phyloP scores from a whole-genome alignment of 2,329 filamentous ascomycete genomes.

The Trichoderma aggressivum region DNA sequence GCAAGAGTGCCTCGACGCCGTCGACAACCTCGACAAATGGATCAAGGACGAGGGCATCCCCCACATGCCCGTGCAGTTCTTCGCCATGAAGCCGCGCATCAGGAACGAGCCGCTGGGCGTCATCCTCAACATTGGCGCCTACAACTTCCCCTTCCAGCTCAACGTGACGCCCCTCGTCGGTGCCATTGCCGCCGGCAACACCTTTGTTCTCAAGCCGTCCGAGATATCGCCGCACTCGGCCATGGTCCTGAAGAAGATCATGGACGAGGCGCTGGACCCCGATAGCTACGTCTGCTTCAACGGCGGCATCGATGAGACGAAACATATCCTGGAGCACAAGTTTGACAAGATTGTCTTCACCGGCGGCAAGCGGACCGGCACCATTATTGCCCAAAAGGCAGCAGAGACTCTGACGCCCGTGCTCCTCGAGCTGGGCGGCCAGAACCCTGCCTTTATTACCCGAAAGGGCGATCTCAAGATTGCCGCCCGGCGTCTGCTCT shows the following conservation, averaged over 20 bases:
- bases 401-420: constrained; percentile 86
- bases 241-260: constrained; percentile 73
- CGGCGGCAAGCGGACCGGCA: constrained; percentile 72
- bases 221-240: constrained; percentile 76
- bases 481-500: constrained; percentile 79
- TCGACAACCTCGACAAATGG: constrained; percentile 76
- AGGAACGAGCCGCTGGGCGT: constrained; percentile 84
- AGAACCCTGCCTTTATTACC: constrained; percentile 89
- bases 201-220: constrained; percentile 84
- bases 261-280: constrained; percentile 73
- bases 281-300: constrained; percentile 75
- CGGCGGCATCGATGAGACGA: constrained; percentile 76
- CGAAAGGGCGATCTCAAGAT: constrained; percentile 75
- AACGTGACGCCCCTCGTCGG: constrained; percentile 76
- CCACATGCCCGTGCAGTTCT: constrained; percentile 67
- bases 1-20: constrained; percentile 76
- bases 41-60: constrained; percentile 73
- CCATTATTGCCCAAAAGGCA: constrained; percentile 85
- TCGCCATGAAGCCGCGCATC: constrained; percentile 68
- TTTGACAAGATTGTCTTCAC: constrained; percentile 99
- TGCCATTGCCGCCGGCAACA: constrained; percentile 89
- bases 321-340: constrained; percentile 77
- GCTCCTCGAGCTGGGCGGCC: constrained; percentile 83
- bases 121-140: constrained; percentile 83
- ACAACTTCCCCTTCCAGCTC: constrained; percentile 89